Percentiles rank a stretch among this genome's conserved stretches.
Evolutionary conservation across 2,329 filamentous ascomycete genomes (phyloP).

Genomic region (Aspergillus sp.): DNA sequence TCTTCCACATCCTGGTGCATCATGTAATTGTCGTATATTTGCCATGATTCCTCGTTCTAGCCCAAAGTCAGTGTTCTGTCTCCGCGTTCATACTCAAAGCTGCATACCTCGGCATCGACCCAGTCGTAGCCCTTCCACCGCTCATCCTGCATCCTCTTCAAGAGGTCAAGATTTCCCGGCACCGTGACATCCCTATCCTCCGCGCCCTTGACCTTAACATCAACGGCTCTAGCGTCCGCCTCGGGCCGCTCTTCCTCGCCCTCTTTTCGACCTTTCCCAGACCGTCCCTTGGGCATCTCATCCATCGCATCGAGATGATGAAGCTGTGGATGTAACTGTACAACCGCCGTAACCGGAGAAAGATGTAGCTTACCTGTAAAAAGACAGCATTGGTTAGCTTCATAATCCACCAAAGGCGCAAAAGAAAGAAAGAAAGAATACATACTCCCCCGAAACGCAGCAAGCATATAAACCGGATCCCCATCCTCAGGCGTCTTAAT

Average conservation of each 20-base stretch:
- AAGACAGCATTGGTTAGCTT: background rate
- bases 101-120: conserved; percentile 68
- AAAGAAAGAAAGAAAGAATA: conserved; percentile 18
- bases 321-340: conserved; percentile 87
- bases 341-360: conserved; percentile 76
- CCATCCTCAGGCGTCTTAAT: conserved; percentile 68
- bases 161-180: conserved; percentile 72
- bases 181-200: conserved; percentile 65
- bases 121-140: conserved; percentile 78
- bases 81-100: background rate
- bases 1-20: conserved; percentile 51
- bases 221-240: conserved; percentile 70
- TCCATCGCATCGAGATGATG: conserved; percentile 85
- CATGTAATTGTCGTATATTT: conserved; percentile 71
- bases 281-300: conserved; percentile 55
- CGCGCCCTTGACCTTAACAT: conserved; percentile 80
- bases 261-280: conserved; percentile 39
- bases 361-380: conserved; percentile 76
- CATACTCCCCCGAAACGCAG: conserved; percentile 80
- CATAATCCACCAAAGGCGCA: background rate
- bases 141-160: conserved; percentile 78
- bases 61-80: conserved; percentile 9
- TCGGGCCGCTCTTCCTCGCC: conserved; percentile 47
- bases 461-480: conserved; percentile 80
- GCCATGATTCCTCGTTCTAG: conserved; percentile 69